Percentiles rank a stretch among this genome's conserved stretches.
These are phyloP conservation scores for Nigrospora oryzae DNA, from an alignment of 2,329 filamentous ascomycete genomes.

Conservation along the genomic window DNA sequence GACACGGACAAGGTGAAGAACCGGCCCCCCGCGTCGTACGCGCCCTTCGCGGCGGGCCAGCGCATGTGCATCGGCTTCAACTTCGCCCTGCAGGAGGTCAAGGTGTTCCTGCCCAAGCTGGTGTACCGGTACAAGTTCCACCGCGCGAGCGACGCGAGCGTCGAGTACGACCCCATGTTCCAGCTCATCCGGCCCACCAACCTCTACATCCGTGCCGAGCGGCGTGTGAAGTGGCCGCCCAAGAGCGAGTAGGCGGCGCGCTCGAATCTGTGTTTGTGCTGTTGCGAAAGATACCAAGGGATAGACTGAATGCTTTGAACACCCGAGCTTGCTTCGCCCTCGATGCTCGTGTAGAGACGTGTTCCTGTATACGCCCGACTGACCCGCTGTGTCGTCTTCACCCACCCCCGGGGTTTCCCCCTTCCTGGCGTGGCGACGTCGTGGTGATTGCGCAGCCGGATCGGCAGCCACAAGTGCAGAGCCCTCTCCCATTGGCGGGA, in stretches of 20 bases:
- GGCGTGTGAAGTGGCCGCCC: constrained; percentile 38
- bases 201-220: constrained; percentile 41
- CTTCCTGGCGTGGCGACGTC: too few relatives aligned
- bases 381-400: too few relatives aligned
- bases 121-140: constrained; percentile 50
- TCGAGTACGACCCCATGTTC: constrained; percentile 53
- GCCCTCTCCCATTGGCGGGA: too few relatives aligned
- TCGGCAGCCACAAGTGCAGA: too few relatives aligned
- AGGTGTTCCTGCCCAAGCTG: constrained; percentile 49
- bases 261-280: too few relatives aligned
- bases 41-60: constrained; percentile 49
- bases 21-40: constrained; percentile 40
- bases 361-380: too few relatives aligned
- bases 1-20: constrained; percentile 43
- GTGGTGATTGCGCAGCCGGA: too few relatives aligned
- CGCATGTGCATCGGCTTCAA: constrained; percentile 57
- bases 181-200: constrained; percentile 48
- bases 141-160: constrained; percentile 35
- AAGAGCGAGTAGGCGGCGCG: constrained; percentile 5
- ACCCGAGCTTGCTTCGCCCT: too few relatives aligned
- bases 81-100: constrained; percentile 53
- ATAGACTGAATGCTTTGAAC: too few relatives aligned
- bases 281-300: too few relatives aligned
- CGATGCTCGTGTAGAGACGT: too few relatives aligned
- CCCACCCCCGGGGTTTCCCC: too few relatives aligned